Evolutionary conservation across 257 asterid species (phyloP).

Genomic region (Verbena officinalis): DNA sequence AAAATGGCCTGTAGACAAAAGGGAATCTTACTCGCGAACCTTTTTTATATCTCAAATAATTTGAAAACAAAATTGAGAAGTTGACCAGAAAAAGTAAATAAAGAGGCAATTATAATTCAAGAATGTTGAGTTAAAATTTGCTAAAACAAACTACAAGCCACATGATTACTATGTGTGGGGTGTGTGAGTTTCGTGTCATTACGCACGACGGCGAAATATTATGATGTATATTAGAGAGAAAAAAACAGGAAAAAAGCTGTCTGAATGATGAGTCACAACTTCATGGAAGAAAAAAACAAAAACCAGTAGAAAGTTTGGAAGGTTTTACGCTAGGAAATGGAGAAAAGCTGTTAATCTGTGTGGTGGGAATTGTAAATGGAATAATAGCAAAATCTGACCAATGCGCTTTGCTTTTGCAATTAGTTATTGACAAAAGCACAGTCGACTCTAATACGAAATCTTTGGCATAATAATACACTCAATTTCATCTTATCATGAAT

Average conservation of each 20-base stretch:
- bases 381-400: not conserved
- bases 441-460: too few species aligned
- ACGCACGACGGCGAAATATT: not conserved
- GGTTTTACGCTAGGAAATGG: constrained; percentile 9
- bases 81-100: not conserved
- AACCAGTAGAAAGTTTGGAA: constrained; percentile 21
- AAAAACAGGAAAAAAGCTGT: not conserved
- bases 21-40: not conserved
- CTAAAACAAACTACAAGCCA: constrained; percentile 5
- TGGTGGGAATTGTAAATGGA: not conserved
- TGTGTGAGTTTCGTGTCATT: constrained; percentile 28
- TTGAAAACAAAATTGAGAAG: constrained; percentile 4
- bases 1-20: constrained; percentile 13
- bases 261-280: constrained; percentile 8
- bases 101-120: not conserved
- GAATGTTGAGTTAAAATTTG: not conserved
- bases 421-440: too few species aligned
- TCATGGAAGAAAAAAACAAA: constrained; percentile 22
- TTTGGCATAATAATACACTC: too few species aligned
- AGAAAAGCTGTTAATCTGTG: not conserved
- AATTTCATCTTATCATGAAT: too few species aligned
- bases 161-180: constrained; percentile 9
- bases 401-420: too few species aligned
- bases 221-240: not conserved
- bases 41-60: not conserved